Evolutionary conservation across 1,139 yeast species (phyloP), one percentile per base, ranked within the genome.

Genomic region (Kluyveromyces marxianus): DNA sequence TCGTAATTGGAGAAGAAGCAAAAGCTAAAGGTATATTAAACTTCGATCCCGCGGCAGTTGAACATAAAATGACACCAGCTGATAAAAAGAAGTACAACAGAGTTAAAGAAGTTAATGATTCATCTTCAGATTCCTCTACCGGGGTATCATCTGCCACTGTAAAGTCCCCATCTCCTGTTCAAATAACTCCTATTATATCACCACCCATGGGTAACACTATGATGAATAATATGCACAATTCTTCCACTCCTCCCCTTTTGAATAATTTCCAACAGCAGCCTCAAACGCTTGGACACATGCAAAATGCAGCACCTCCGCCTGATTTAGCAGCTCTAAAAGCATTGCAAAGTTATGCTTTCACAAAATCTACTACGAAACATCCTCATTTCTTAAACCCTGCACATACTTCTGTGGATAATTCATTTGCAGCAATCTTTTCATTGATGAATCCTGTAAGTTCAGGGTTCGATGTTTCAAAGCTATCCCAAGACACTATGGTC

Each of bases 401-500:
- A 1, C 63, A 66, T 14, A 57, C 68, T 3, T 67, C 74, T 0
- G 60, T 65, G 35, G 67, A 65, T 47, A 64, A 64, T 47, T 62
- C 69, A 8, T 72, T 69, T 48, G 64, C 69, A 33, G 59, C 72
- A 1, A 55, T 74, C 25, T 90, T 79, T 61, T 77, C 81, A 38
- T 70, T 90, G 48, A 81, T 83, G 49, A 83, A 79, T 44, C 70
- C 81, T 2, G 63, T 67, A 32, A 81, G 83, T 60, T 76, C 79
- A 28, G 71, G 74, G 42, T 83, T 87, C 58, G 92, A 89, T 62
- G 77, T 88, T 44, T 74, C 86, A 5, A 69, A 77, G 6, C 69
- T 90, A 14, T 85, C 94, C 1, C 75, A 74, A 34, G 78, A 81
- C 47, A 71, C 83, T 3, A 76, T 88, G 46, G 74, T 57, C 75